Evolutionary conservation across 805 yeast species (phyloP), one percentile per base, ranked within the genome.

Genomic region (Candida mattraensis): DNA sequence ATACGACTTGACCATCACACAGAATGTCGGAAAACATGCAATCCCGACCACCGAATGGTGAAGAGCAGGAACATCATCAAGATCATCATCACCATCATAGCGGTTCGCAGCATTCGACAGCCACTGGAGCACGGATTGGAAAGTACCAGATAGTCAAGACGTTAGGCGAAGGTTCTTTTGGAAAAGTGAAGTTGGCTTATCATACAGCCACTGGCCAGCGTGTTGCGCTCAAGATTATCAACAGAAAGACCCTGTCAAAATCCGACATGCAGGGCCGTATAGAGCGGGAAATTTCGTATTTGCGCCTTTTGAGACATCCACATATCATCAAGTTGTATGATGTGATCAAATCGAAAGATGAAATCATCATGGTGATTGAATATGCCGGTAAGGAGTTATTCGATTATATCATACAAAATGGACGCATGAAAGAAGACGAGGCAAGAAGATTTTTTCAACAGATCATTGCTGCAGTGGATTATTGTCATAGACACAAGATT

Each of bases 251-350:
- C 0, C 69, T 89, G 57, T 95, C 96, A 30, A 91, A 91, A 57
- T 78, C 88, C 7, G 98, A 89, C 63, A 89, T 89, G 98, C 96
- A 89, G 58, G 97, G 97, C 18, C 72, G 98, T 45, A 81, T 91
- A 18, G 98, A 91, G 68, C 73, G 98, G 51, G 98, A 91, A 61
- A 91, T 91, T 35, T 82, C 94, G 9, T 91, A 91, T 58, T 69
- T 91, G 47, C 69, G 97, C 37, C 69, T 91, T 39, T 70, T 91
- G 42, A 78, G 96, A 61, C 98, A 91, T 63, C 97, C 96, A 3
- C 98, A 91, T 61, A 91, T 91, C 61, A 91, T 91, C 66, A 91
- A 91, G 63, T 70, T 91, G 33, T 89, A 88, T 64, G 98, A 91
- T 60, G 98, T 91, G 28, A 89, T 91, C 59, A 89, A 89, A 61